Evolutionary conservation across 306 rosid genomes (phyloP), one percentile per base, ranked within the genome.

Genomic region (Prinsepia uniflora): DNA sequence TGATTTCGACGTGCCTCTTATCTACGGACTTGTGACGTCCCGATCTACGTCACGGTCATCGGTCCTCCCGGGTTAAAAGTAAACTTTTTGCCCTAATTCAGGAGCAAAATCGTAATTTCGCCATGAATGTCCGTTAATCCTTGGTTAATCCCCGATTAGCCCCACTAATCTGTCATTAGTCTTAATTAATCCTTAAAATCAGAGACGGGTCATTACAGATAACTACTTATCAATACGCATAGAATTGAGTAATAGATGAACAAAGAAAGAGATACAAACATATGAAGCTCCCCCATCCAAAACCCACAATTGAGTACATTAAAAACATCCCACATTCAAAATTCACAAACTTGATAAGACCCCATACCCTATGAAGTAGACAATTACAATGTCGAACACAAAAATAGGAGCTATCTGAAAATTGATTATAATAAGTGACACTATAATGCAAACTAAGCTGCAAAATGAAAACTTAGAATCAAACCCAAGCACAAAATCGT

Each of bases 291-390:
- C 60, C 24, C 6, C 6, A 20, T 8, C 34, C 60, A 9, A 58
- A 71, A 39, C 45, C 64, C 55, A 41, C 52, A 53, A 69, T 54
- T 53, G 12, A 20, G 58, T 20, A 69, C 10, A 69, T 19, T 18
- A 19, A 40, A 40, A 10, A 11, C 48, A 24, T n/a, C 43, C 6
- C 20, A 54, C 50, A 68, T 54, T 24, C 14, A 11, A 41, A 53
- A 68, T 17, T 36, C 22, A 40, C 52, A 50, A 40, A 68, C 72
- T 68, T 53, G 39, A 40, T 6, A 30, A 45, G 36, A 40, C 18
- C 41, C 52, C 73, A 52, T 19, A 20, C 19, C 36, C 13, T 10
- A 30, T 8, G 17, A 3, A 10, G 11, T n/a, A 39, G 42, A 55
- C 45, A 77, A 71, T 43, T 20, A 10, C 22, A 17, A 40, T 4